A percentile compares a stretch with the other conserved stretches of the same genome.
These are phyloP conservation scores for Erodium maritimum DNA, from an alignment of 345 rosid species.

Conservation along the genomic window DNA sequence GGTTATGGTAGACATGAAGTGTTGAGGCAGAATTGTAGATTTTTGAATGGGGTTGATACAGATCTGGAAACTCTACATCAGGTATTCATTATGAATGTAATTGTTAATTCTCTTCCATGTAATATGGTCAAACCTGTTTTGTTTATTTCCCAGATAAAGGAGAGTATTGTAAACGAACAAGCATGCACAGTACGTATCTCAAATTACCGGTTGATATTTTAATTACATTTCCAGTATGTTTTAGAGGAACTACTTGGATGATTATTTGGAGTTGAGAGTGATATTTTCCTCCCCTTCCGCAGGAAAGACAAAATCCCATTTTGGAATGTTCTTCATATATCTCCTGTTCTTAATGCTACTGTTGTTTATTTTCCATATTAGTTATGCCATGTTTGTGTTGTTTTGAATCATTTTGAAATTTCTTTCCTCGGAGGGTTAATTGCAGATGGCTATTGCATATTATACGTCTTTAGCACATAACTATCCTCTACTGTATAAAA, in stretches of 20 bases:
- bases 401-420: too few relatives aligned
- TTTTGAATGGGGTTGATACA: conserved; percentile 62
- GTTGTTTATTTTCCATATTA: too few relatives aligned
- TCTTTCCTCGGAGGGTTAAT: too few relatives aligned
- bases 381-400: conserved; percentile 89
- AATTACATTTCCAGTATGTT: conserved; percentile 14
- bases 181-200: conserved; percentile 87
- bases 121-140: neutral
- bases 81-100: conserved; percentile 25
- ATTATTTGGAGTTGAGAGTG: too few relatives aligned
- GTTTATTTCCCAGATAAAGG: conserved; percentile 40
- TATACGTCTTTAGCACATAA: too few relatives aligned
- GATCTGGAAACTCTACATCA: conserved; percentile 37
- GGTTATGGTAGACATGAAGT: conserved; percentile 83
- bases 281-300: conserved; percentile 12
- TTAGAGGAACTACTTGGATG: neutral
- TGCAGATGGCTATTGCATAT: too few relatives aligned
- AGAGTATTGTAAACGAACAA: conserved; percentile 49
- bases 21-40: conserved; percentile 60
- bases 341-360: conserved; percentile 84
- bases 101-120: neutral
- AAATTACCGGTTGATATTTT: conserved; percentile 80
- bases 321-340: conserved; percentile 87
- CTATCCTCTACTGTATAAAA: too few relatives aligned
- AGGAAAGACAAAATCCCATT: conserved; percentile 76